Evolutionary conservation across 805 yeast genomes (phyloP).

Genomic region (Scheffersomyces spartinae): DNA sequence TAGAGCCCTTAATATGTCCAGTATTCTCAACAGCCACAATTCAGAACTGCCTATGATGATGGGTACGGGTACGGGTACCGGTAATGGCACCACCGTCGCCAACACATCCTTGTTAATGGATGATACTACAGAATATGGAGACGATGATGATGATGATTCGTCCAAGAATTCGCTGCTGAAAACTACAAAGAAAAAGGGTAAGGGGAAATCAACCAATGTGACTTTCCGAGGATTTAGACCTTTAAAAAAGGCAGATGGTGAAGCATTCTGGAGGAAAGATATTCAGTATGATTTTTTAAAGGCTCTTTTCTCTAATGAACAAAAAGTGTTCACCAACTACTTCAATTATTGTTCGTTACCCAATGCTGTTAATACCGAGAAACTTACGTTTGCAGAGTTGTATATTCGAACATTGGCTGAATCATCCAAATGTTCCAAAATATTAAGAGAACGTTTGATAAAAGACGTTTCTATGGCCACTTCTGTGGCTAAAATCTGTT

Average conservation of each 20-base stretch:
- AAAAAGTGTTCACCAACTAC: conserved; percentile 57
- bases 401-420: conserved; percentile 75
- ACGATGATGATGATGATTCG: conserved; percentile 6
- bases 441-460: conserved; percentile 66
- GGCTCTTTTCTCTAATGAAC: conserved; percentile 49
- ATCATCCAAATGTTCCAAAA: conserved; percentile 72
- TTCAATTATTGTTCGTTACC: conserved; percentile 32
- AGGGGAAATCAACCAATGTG: conserved; percentile 8
- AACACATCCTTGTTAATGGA: too few relatives aligned
- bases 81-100: too few relatives aligned
- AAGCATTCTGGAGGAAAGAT: conserved; percentile 80
- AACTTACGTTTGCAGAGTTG: conserved; percentile 70
- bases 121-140: conserved; percentile 6
- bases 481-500: conserved; percentile 69
- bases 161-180: conserved; percentile 2
- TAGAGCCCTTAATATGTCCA: too few relatives aligned
- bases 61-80: conserved; percentile 7
- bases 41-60: conserved; percentile 2
- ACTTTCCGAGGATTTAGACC: conserved; percentile 36
- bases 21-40: too few relatives aligned
- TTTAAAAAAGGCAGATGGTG: conserved; percentile 84
- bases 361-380: conserved; percentile 24
- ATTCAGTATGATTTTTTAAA: conserved; percentile 73
- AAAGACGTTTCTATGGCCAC: conserved; percentile 51
- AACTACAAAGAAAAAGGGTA: conserved; percentile 2